Conservation (phyloP, 305 asterid genomes). For the Caryopteris hybrid region DNA sequence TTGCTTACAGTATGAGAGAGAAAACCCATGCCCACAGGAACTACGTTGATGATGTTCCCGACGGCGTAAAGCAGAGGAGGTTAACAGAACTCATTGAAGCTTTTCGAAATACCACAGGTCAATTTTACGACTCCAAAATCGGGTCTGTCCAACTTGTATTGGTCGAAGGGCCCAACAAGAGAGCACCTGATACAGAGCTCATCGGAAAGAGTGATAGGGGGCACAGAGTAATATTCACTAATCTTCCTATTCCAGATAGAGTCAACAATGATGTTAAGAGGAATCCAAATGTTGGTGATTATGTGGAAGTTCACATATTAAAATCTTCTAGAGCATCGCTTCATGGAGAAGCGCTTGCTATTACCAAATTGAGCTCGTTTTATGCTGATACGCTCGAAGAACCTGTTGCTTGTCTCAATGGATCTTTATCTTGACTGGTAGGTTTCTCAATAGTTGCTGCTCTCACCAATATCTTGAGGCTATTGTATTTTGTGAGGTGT, state of each 20-base stretch:
- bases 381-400: slow-evolving; percentile 39
- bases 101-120: slow-evolving; percentile 84
- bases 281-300: slow-evolving; percentile 72
- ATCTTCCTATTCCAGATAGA: slow-evolving; percentile 53
- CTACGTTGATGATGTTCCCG: slow-evolving; percentile 84
- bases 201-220: slow-evolving; percentile 92
- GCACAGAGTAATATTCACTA: slow-evolving; percentile 71
- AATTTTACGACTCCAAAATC: slow-evolving; percentile 64
- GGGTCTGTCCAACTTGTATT: slow-evolving; percentile 80
- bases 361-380: slow-evolving; percentile 74
- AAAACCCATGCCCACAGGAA: slow-evolving; percentile 96
- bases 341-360: slow-evolving; percentile 72
- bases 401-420: slow-evolving; percentile 38
- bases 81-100: slow-evolving; percentile 74
- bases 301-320: slow-evolving; percentile 64
- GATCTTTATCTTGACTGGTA: slow-evolving; percentile 16
- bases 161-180: slow-evolving; percentile 93
- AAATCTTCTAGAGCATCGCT: slow-evolving; percentile 85
- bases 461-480: background rate
- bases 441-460: background rate
- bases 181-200: slow-evolving; percentile 88
- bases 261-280: slow-evolving; percentile 45
- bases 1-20: slow-evolving; percentile 99
- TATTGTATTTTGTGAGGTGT: background rate
- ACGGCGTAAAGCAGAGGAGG: slow-evolving; percentile 79